Evolutionary conservation across 371 early-diverging fungal species (phyloP), one percentile per base, ranked within the genome.

Genomic region (Mortierella sp.): DNA sequence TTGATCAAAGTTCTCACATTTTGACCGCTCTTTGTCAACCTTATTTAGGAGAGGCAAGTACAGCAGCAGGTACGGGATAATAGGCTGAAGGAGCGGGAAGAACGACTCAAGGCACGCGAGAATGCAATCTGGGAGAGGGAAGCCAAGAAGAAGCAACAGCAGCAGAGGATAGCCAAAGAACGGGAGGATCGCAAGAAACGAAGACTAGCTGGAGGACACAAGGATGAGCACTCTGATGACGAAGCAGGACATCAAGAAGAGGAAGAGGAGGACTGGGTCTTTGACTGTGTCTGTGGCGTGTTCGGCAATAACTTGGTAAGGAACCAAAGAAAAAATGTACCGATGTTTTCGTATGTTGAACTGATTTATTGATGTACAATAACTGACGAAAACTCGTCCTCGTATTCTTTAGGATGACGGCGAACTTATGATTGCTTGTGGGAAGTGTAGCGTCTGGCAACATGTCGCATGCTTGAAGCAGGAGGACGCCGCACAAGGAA

Each of bases 341-440:
- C n/a, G 10, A 19, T 31, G 34, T 61, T 44, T 34, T 26, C n/a
- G 37, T 13, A 26, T 22, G n/a, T n/a, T n/a, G n/a, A n/a, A n/a
- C n/a, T 44, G 29, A 3, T 41, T 45, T 26, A 16, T 47, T 31
- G 16, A 19, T 31, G 48, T 31, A 0, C 7, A 4, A 9, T 24
- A 31, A 45, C 16, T n/a, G n/a, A 24, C 24, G n/a, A 14, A 4
- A 26, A 11, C 41, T 26, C 14, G 0, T 43, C n/a, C 24, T 43
- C 29, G 14, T 14, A 64, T 2, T 24, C n/a, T 9, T 8, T 84
- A 91, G 91, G 92, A 91, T 76, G 94, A 94, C 86, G 95, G 94
- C n/a, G 87, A 86, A 39, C 91, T 93, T 0, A 91, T 94, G 92
- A 91, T 93, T 71, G 93, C 93, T 1, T 94, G 95, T 64, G 92